Percentiles rank a stretch among this genome's conserved stretches.
These are phyloP conservation scores for Penicillium chermesinum DNA, from an alignment of 495 filamentous ascomycete genomes.

Conservation along the genomic window DNA sequence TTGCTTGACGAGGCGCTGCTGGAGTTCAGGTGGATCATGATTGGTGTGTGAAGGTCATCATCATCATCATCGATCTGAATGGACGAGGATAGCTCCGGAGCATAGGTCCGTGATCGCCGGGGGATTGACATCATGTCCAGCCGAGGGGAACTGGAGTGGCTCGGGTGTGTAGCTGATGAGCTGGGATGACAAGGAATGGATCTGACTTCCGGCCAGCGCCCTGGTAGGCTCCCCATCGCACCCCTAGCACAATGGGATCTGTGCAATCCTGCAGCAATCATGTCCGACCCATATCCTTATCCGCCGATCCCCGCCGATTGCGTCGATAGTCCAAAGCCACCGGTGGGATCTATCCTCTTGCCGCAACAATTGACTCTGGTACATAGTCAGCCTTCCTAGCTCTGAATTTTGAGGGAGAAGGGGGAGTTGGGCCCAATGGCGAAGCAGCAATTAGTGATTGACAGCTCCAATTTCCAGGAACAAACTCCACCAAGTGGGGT, in stretches of 20 bases:
- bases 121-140: conserved; percentile 16
- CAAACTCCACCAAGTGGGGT: conserved; percentile 12
- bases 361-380: conserved; percentile 9
- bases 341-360: conserved; percentile 1
- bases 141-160: neutral
- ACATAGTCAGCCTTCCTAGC: conserved; percentile 4
- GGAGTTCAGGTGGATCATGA: conserved; percentile 2
- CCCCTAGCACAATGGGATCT: no score
- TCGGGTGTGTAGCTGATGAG: neutral
- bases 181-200: neutral
- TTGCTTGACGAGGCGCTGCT: conserved; percentile 1
- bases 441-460: neutral
- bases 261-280: conserved; percentile 9
- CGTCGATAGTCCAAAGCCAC: conserved; percentile 10
- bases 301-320: conserved; percentile 12
- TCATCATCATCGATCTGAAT: neutral
- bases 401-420: no score
- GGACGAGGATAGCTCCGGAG: conserved; percentile 3
- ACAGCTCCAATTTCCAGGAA: conserved; percentile 6
- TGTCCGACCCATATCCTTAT: conserved; percentile 13
- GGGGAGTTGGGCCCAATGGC: no score
- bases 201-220: neutral
- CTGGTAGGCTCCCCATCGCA: no score
- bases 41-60: conserved; percentile 10
- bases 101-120: conserved; percentile 6